Percentiles rank a stretch among this genome's conserved stretches.
Evolutionary conservation across 108 stramenopile species (phyloP).

Genomic region (Schizochytrium sp.): DNA sequence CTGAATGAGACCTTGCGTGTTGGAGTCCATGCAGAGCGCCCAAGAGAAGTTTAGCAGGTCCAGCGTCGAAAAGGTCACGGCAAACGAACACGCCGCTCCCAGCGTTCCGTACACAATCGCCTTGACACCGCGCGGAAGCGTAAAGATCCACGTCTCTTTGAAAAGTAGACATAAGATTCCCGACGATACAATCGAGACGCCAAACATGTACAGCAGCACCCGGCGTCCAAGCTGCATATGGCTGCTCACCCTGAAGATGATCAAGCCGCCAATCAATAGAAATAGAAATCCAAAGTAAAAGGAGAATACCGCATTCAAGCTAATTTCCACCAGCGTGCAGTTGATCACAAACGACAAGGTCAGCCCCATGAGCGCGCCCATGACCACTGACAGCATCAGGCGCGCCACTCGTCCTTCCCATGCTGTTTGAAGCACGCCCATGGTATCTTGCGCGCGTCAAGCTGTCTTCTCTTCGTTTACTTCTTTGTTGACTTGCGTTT

Average conservation of each 20-base stretch:
- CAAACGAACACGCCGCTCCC: neutral
- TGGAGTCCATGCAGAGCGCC: neutral
- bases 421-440: neutral
- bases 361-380: neutral
- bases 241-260: neutral
- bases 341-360: neutral
- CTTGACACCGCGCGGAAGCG: neutral
- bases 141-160: neutral
- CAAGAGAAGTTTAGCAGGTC: neutral
- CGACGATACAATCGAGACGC: neutral
- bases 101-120: neutral
- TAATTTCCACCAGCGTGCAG: constrained; percentile 7
- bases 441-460: neutral
- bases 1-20: neutral
- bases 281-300: constrained; percentile 13
- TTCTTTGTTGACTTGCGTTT: no score
- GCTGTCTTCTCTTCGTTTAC: no score
- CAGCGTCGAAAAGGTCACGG: neutral
- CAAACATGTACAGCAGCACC: neutral
- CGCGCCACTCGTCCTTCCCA: neutral
- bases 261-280: neutral
- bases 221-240: neutral
- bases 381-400: neutral
- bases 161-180: neutral
- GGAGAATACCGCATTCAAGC: neutral